These are phyloP conservation scores for Phytopythium helicoides DNA, from an alignment of 352 stramenopile species.

Conservation along the genomic window DNA sequence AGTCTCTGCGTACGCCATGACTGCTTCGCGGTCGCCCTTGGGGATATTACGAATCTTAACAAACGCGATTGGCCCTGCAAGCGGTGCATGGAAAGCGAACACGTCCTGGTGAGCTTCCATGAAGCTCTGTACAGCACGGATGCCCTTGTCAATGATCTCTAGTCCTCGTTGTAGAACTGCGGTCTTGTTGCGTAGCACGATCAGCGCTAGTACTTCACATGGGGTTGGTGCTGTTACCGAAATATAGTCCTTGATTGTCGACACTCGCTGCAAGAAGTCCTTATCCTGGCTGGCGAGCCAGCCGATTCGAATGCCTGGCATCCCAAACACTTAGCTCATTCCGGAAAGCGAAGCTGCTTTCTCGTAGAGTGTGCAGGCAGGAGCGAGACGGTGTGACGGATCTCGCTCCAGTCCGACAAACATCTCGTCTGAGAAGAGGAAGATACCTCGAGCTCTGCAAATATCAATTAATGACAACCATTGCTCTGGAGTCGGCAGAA, in stretches of 20 bases:
- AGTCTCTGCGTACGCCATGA: constrained; percentile 22
- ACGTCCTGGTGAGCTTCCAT: constrained; percentile 24
- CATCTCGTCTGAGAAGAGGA: constrained; percentile 72
- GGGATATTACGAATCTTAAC: constrained; percentile 17
- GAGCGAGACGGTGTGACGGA: constrained; percentile 14
- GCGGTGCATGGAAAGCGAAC: constrained; percentile 32
- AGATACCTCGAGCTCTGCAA: constrained; percentile 24
- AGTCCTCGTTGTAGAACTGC: constrained; percentile 19
- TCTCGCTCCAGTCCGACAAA: constrained; percentile 44
- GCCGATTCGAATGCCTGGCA: constrained; percentile 52
- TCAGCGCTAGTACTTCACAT: constrained; percentile 51
- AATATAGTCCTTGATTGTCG: constrained; percentile 64
- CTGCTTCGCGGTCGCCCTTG: background rate
- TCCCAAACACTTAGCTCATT: constrained; percentile 55
- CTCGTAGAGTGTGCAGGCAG: constrained; percentile 34
- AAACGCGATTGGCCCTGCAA: constrained; percentile 36
- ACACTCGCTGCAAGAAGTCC: constrained; percentile 26
- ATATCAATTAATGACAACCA: constrained; percentile 35
- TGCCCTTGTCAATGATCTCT: constrained; percentile 13
- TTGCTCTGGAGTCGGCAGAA: constrained; percentile 29
- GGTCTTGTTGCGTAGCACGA: constrained; percentile 41
- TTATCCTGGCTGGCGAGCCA: constrained; percentile 49
- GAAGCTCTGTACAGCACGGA: constrained; percentile 24
- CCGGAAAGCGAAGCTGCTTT: constrained; percentile 47
- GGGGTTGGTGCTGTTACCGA: constrained; percentile 61